Evolutionary conservation across 768 basidiomycete genomes (phyloP), one percentile per base, ranked within the genome.

Genomic region (Russula virescens): DNA sequence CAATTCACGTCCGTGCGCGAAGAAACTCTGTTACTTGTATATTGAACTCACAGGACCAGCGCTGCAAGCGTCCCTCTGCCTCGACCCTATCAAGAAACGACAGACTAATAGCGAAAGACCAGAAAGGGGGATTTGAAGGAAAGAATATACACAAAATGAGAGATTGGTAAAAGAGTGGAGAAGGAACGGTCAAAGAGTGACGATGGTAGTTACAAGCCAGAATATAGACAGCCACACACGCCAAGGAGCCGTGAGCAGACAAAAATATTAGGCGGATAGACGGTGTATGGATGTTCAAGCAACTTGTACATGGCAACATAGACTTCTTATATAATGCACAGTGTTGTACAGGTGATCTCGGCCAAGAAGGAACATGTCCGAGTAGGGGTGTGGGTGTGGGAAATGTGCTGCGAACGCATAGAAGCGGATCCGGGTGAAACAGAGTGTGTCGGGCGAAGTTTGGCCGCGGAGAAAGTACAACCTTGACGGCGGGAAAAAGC

Each of bases 311-410:
- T 50, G 42, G 51, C 53, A 26, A 55, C 46, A 64, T 42, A 55
- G 14, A 14, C 18, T 49, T 59, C 53, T 63, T 59, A 64, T 55
- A 45, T 64, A 43, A 53, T 53, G 56, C 57, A 56, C 51, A n/a
- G 47, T 64, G 53, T 64, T 64, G 63, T 64, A 64, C 63, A 64
- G 57, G 63, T 64, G 53, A 63, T 59, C 49, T 62, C 49, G 57
- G 51, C 45, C 28, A 11, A 60, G 52, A 50, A n/a, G 16, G 46
- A 52, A 60, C 45, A 64, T 60, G 47, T 43, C 58, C 58, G 59
- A 49, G 28, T 57, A 58, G 54, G 14, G 46, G 38, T 3, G 28
- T 65, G 55, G 31, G 28, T 65, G 55, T 62, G 51, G 18, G 45
- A 35, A 63, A 61, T 63, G 56, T 61, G 43, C 26, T 43, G 40